Percentiles rank a stretch among this genome's conserved stretches.
These are phyloP conservation scores for Fusarium avenaceum DNA, from an alignment of 2,329 filamentous ascomycete genomes.

Conservation along the genomic window DNA sequence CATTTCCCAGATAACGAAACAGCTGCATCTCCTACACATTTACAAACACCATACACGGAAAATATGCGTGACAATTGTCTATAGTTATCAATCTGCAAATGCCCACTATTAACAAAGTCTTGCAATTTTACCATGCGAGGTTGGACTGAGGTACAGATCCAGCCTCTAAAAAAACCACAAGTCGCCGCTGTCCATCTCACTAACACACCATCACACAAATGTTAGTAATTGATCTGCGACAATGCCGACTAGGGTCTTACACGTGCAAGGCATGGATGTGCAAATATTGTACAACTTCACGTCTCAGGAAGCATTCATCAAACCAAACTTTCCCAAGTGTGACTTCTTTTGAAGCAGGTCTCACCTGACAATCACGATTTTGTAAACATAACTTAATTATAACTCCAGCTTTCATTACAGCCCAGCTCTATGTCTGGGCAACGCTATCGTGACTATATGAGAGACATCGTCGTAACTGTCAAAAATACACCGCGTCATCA, in stretches of 20 bases:
- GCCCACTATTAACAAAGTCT: no score
- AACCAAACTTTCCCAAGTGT: no score
- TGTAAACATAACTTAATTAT: neutral
- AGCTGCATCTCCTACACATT: no score
- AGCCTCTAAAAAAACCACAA: no score
- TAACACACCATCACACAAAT: neutral
- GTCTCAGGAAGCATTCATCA: neutral
- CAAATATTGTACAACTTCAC: neutral
- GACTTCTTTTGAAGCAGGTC: no score
- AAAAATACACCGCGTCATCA: constrained; percentile 36
- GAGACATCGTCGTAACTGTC: constrained; percentile 30
- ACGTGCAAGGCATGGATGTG: neutral
- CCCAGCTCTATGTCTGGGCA: constrained; percentile 17
- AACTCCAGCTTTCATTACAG: constrained; percentile 32
- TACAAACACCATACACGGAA: no score
- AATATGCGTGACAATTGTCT: no score
- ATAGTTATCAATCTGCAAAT: no score
- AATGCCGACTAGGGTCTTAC: neutral
- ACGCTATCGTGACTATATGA: constrained; percentile 25
- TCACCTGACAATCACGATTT: neutral
- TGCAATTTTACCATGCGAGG: no score
- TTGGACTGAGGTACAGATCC: no score
- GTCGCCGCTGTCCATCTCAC: no score
- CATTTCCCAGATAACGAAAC: no score
- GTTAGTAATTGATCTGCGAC: constrained; percentile 6